Evolutionary conservation across 2,329 filamentous ascomycete species (phyloP), one percentile per base, ranked within the genome.

Genomic region (Hypoxylon sp.): DNA sequence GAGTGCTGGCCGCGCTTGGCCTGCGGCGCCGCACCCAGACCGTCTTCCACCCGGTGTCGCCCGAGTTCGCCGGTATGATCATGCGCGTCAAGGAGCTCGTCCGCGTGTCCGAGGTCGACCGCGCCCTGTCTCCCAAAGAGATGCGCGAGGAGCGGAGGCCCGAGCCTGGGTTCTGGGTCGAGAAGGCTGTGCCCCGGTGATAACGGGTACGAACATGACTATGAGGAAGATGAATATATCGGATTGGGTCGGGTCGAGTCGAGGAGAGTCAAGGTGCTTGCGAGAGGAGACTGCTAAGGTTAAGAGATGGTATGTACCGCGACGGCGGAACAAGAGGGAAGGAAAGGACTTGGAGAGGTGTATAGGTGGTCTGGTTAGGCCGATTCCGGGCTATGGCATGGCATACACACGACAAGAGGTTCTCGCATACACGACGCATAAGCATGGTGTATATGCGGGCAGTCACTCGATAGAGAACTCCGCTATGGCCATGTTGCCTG

Each of bases 71-170:
- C 8, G 93, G 93, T 72, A 92, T 96, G 80, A 91, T 97, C 71
- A 89, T 97, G 82, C 89, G 89, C 76, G 92, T 97, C 68, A 97
- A 97, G 81, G 93, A 97, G 78, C 80, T 97, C 62, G 91, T 97
- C 41, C 82, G 85, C 50, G 92, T 97, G 29, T 80, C 87, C 66
- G 92, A 96, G 78, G 91, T 96, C 40, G 86, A 88, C 27, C 73
- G 77, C 60, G 74, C 82, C 26, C 73, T 91, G 76, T 88, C 81
- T 6, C 84, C 86, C 71, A 75, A 78, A 53, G 85, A 96, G 79
- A 82, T 96, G 70, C 87, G 86, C 77, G 84, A 82, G 48, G 80
- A 84, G 76, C 79, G 93, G 74, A 86, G 83, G 74, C 92, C 92
- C 2, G 90, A 94, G 60, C 79, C 82, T 1, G 93, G 93, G 1